Evolutionary conservation across 225 moss, liverwort and hornwort genomes (phyloP), one percentile per base, ranked within the genome.

Genomic region (Pleurozium schreberi): DNA sequence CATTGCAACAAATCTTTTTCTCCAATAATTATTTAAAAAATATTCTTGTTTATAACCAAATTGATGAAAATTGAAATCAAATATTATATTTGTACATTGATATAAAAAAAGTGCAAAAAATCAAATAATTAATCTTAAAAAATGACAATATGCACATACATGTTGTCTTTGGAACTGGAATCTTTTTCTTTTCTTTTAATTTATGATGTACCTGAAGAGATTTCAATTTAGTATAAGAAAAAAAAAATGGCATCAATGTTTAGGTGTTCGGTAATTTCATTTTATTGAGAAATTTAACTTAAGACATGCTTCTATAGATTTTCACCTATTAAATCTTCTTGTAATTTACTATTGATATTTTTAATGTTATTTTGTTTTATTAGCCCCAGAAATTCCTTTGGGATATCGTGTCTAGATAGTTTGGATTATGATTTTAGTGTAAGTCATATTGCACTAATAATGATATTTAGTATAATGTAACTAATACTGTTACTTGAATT

Each of bases 381-480:
- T 43, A 43, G 27, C 27, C 16, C 5, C 12, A 21, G 3, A 66
- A 36, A 1, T 50, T 50, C 7, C 7, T n/a, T n/a, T n/a, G 36
- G 1, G 0, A 11, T 36, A 23, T 4, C 6, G 1, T 14, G 4
- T 23, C 23, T 8, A 14, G 5, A 42, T 8, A 42, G 42, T 43
- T 71, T 71, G 3, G 16, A 17, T 34, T 34, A 52, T 36, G 36
- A 33, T 82, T 82, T 65, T 49, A 82, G 34, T 17, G 13, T 33
- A 38, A 6, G 3, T 47, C 6, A 3, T 62, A 21, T 22, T n/a
- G n/a, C n/a, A n/a, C n/a, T n/a, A n/a, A n/a, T n/a, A n/a, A n/a
- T n/a, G n/a, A n/a, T n/a, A n/a, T n/a, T n/a, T n/a, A n/a, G n/a
- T n/a, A n/a, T n/a, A n/a, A n/a, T n/a, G n/a, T n/a, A n/a, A n/a